Percentiles rank a stretch among this genome's conserved stretches.
Conservation (phyloP, 2,329 filamentous ascomycete species). For the Chaetomiaceae sp. region DNA sequence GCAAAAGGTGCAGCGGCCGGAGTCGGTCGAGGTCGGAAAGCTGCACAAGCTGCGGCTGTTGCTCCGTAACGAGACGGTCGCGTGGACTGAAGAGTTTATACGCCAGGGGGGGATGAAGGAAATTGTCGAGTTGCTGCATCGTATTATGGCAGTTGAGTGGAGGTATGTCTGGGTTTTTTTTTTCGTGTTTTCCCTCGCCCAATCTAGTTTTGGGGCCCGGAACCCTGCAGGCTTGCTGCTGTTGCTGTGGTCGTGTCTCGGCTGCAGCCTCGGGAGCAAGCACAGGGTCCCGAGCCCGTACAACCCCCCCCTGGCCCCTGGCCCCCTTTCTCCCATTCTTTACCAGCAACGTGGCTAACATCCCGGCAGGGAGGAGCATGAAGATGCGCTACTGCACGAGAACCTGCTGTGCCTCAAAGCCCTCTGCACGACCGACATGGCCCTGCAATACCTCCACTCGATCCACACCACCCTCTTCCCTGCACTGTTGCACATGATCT, state of each 20-base stretch:
- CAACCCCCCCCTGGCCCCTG: no score
- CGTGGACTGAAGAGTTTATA: conserved; percentile 93
- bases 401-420: conserved; percentile 90
- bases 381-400: conserved; percentile 89
- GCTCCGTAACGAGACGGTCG: conserved; percentile 88
- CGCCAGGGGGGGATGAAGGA: conserved; percentile 87
- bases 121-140: conserved; percentile 77
- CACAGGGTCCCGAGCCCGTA: background rate
- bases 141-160: conserved; percentile 96
- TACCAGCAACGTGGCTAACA: conserved; percentile 18
- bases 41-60: conserved; percentile 87
- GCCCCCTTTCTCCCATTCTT: background rate
- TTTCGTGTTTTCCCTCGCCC: background rate
- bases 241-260: conserved; percentile 1
- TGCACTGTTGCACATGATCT: conserved; percentile 80
- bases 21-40: conserved; percentile 87
- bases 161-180: conserved; percentile 52
- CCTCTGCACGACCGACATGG: conserved; percentile 84
- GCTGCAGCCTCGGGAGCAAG: background rate
- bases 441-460: conserved; percentile 72
- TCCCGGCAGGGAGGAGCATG: conserved; percentile 77
- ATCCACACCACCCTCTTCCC: conserved; percentile 82
- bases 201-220: conserved; percentile 7
- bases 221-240: conserved; percentile 8
- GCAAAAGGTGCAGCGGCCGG: conserved; percentile 72